A percentile compares a stretch with the other conserved stretches of the same genome.
These are phyloP conservation scores for Eucalyptus coolabah DNA, from an alignment of 345 rosid species.

Conservation along the genomic window DNA sequence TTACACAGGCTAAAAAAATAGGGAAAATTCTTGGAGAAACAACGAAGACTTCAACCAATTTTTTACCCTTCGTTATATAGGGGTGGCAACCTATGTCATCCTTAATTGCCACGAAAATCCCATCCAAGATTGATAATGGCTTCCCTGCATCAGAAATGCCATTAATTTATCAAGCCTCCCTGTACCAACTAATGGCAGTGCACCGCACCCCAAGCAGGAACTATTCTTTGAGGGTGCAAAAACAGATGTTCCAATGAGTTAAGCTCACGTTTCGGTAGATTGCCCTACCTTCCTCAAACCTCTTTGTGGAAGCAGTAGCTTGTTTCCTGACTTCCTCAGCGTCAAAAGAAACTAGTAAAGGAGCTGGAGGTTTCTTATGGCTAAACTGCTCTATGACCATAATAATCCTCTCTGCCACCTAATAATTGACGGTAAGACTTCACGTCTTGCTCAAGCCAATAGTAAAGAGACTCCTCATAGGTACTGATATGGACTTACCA, in stretches of 20 bases:
- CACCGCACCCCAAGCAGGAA: neutral
- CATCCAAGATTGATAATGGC: constrained; percentile 68
- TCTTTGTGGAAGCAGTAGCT: constrained; percentile 71
- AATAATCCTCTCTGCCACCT: constrained; percentile 61
- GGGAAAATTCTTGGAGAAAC: neutral
- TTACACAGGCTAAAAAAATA: neutral
- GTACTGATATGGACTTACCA: constrained; percentile 19
- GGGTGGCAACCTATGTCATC: constrained; percentile 88
- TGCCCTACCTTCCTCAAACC: constrained; percentile 63
- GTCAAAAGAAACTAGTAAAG: constrained; percentile 47
- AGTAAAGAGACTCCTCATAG: neutral
- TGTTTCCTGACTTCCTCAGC: constrained; percentile 52
- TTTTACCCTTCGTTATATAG: constrained; percentile 50
- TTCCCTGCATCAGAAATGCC: constrained; percentile 38
- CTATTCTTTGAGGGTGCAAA: neutral
- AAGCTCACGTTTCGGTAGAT: neutral
- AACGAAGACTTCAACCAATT: neutral
- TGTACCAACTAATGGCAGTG: neutral
- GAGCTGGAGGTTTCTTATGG: constrained; percentile 48
- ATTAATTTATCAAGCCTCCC: neutral
- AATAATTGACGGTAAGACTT: neutral
- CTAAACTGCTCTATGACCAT: constrained; percentile 37
- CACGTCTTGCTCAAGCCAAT: neutral
- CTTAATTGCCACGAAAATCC: constrained; percentile 77
- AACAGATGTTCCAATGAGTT: neutral